Evolutionary conservation across 1,139 yeast genomes (phyloP).

Genomic region (Lodderomyces theae): DNA sequence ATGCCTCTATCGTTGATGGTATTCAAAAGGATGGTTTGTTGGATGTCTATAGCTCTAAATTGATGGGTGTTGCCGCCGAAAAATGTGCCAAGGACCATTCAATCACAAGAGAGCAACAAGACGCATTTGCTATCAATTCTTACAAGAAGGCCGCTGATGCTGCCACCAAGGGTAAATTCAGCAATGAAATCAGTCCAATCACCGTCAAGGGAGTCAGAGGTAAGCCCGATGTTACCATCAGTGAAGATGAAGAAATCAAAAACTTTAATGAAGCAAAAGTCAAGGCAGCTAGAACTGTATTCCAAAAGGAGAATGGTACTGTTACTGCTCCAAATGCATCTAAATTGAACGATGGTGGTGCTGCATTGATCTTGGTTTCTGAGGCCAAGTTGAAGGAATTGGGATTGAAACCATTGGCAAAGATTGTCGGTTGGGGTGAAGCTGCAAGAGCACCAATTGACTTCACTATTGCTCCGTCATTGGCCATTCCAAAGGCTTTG

Average conservation of each 20-base stretch:
- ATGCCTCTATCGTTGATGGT: slow-evolving; percentile 75
- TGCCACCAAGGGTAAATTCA: slow-evolving; percentile 74
- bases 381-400: slow-evolving; percentile 80
- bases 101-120: slow-evolving; percentile 69
- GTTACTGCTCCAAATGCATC: slow-evolving; percentile 97
- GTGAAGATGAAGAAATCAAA: slow-evolving; percentile 68
- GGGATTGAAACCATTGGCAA: slow-evolving; percentile 83
- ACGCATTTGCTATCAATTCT: slow-evolving; percentile 64
- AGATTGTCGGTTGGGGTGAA: slow-evolving; percentile 93
- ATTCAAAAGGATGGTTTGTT: slow-evolving; percentile 85
- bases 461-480: slow-evolving; percentile 91
- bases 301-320: slow-evolving; percentile 88
- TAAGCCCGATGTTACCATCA: slow-evolving; percentile 75
- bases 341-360: slow-evolving; percentile 95
- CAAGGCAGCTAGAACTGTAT: slow-evolving; percentile 83
- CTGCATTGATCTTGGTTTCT: slow-evolving; percentile 85
- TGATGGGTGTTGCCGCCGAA: slow-evolving; percentile 97
- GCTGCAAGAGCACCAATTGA: slow-evolving; percentile 93
- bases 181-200: slow-evolving; percentile 76
- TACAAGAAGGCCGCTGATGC: slow-evolving; percentile 82
- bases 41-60: slow-evolving; percentile 81
- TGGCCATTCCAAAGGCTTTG: slow-evolving; percentile 93
- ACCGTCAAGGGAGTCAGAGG: slow-evolving; percentile 90
- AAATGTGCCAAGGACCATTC: slow-evolving; percentile 79
- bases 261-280: slow-evolving; percentile 76